phyloP scores from a whole-genome alignment of 495 filamentous ascomycete species.

The Daldinia childiae region DNA sequence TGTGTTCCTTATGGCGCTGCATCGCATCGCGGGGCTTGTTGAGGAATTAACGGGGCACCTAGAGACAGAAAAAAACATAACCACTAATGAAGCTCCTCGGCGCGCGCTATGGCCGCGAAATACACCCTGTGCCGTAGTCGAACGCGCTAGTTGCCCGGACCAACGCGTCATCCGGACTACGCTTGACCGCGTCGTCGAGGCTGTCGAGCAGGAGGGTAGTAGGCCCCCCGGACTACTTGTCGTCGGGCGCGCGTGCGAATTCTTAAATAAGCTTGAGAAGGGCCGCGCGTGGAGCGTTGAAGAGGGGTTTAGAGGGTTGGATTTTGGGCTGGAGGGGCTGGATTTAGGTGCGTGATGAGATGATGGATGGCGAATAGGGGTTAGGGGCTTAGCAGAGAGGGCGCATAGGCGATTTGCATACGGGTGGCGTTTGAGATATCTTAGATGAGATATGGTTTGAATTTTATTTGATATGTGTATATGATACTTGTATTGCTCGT shows the following conservation, averaged over 20 bases:
- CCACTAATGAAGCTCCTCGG: slow-evolving; percentile 32
- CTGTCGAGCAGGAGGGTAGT: slow-evolving; percentile 89
- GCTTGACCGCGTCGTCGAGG: slow-evolving; percentile 76
- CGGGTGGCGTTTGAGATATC: not conserved
- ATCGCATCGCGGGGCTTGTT: slow-evolving; percentile 79
- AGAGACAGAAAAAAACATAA: slow-evolving; percentile 8
- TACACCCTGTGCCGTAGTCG: slow-evolving; percentile 91
- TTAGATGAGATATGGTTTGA: not conserved
- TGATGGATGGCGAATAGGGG: not conserved
- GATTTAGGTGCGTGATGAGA: slow-evolving; percentile 27
- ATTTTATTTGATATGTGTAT: not conserved
- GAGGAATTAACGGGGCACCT: slow-evolving; percentile 64
- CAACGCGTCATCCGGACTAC: slow-evolving; percentile 92
- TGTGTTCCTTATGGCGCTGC: slow-evolving; percentile 96
- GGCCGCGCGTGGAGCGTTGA: slow-evolving; percentile 83
- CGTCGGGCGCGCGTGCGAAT: slow-evolving; percentile 85
- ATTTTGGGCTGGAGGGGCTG: slow-evolving; percentile 49
- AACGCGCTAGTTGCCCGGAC: slow-evolving; percentile 93
- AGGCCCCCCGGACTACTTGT: slow-evolving; percentile 91
- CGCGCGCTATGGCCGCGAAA: slow-evolving; percentile 58
- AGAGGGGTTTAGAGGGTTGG: slow-evolving; percentile 81
- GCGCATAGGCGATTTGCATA: not conserved
- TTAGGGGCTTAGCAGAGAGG: not conserved
- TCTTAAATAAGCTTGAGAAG: slow-evolving; percentile 65
- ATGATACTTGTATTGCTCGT: too few relatives aligned